Evolutionary conservation across 148 eudicot species (phyloP).

Genomic region (Heliosperma pusillum): DNA sequence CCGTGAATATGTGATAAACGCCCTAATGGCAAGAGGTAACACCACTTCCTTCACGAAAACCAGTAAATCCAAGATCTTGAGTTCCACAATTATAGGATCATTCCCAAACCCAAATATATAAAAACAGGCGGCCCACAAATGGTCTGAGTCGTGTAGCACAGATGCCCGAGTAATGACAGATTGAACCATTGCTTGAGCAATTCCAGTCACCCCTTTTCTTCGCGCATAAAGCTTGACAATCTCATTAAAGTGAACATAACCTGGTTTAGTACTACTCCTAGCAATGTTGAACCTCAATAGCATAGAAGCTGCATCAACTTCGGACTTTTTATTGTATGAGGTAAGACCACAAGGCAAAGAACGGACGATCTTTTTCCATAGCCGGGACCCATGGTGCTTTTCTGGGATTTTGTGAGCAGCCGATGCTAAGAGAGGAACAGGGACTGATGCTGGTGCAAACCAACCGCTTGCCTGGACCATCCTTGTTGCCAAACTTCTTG

Average conservation of each 20-base stretch:
- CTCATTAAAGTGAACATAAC: conserved; percentile 56
- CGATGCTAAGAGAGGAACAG: conserved; percentile 59
- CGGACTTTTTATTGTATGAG: conserved; percentile 68
- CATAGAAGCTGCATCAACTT: conserved; percentile 76
- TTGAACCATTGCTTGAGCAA: conserved; percentile 70
- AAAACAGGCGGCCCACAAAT: conserved; percentile 92
- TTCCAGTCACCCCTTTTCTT: conserved; percentile 62
- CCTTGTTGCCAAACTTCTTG: conserved; percentile 76
- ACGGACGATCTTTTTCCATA: conserved; percentile 59
- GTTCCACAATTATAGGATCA: conserved; percentile 69
- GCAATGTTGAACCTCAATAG: conserved; percentile 80
- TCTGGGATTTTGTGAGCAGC: conserved; percentile 79
- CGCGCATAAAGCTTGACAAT: conserved; percentile 70
- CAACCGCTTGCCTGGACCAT: conserved; percentile 94
- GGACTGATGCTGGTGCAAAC: conserved; percentile 86
- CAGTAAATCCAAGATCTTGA: conserved; percentile 64
- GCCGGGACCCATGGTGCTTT: conserved; percentile 46
- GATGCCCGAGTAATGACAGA: conserved; percentile 58
- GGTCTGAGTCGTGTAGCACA: conserved; percentile 49
- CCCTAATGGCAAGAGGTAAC: conserved; percentile 67
- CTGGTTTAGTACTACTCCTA: conserved; percentile 64
- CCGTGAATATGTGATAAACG: conserved; percentile 75
- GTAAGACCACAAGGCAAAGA: conserved; percentile 70
- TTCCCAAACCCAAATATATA: conserved; percentile 72
- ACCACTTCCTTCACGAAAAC: conserved; percentile 68